phyloP scores from a whole-genome alignment of 2,329 filamentous ascomycete genomes.

The Botrytis galanthina region DNA sequence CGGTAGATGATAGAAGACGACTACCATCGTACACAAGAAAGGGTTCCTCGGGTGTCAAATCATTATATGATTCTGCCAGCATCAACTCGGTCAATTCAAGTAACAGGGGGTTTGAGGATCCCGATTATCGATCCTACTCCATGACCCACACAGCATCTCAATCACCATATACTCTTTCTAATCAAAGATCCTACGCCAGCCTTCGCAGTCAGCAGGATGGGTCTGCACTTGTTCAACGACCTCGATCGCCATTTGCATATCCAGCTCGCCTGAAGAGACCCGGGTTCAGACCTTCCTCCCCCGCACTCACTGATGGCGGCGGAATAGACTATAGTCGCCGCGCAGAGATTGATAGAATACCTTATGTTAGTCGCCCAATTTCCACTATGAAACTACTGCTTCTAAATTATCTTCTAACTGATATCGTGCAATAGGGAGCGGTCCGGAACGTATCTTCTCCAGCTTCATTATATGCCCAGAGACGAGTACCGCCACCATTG shows the following conservation, averaged over 20 bases:
- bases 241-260: constrained; percentile 58
- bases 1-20: constrained; percentile 45
- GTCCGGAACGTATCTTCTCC: constrained; percentile 34
- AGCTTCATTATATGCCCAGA: constrained; percentile 36
- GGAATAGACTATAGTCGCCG: constrained; percentile 37
- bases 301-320: constrained; percentile 39
- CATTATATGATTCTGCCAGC: constrained; percentile 54
- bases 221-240: constrained; percentile 45
- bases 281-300: constrained; percentile 42
- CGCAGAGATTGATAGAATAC: constrained; percentile 36
- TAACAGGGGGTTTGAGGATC: constrained; percentile 43
- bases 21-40: constrained; percentile 49
- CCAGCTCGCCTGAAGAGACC: constrained; percentile 56
- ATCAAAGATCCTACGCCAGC: constrained; percentile 48
- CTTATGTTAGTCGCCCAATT: constrained; percentile 31
- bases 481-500: constrained; percentile 31
- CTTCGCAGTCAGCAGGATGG: constrained; percentile 48
- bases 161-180: constrained; percentile 42
- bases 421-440: constrained; percentile 26
- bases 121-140: constrained; percentile 52
- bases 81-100: constrained; percentile 43
- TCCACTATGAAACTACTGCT: no score
- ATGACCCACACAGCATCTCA: constrained; percentile 48
- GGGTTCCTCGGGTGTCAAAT: constrained; percentile 54
- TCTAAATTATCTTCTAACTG: not conserved